These are phyloP conservation scores for Podospora pseudocomata DNA, from an alignment of 495 filamentous ascomycete species.

Conservation along the genomic window DNA sequence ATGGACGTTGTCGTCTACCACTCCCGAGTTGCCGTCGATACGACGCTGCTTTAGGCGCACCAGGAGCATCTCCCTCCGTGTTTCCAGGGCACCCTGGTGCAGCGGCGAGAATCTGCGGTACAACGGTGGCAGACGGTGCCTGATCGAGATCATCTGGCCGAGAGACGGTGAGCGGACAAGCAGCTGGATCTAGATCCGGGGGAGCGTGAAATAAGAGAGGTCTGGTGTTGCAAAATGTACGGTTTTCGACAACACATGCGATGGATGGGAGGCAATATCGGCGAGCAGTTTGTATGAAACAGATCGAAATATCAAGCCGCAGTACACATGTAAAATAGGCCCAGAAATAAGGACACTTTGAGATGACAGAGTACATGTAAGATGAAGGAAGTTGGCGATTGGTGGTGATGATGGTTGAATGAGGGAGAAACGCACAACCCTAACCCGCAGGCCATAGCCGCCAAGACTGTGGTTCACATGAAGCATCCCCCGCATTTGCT, in stretches of 20 bases:
- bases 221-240: no score
- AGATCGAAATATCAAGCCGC: no score
- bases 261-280: no score
- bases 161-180: neutral
- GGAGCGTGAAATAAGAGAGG: no score
- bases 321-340: no score
- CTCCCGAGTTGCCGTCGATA: slow-evolving; percentile 25
- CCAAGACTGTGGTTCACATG: neutral
- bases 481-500: neutral
- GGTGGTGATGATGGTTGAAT: no score
- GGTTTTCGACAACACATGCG: no score
- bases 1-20: slow-evolving; percentile 6
- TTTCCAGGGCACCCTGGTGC: slow-evolving; percentile 3
- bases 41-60: slow-evolving; percentile 13
- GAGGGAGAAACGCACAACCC: neutral
- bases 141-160: neutral
- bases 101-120: neutral
- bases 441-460: neutral
- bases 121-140: neutral
- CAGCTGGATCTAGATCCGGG: neutral
- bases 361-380: neutral
- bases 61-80: slow-evolving; percentile 20
- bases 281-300: no score
- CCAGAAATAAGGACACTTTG: no score
- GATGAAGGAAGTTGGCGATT: neutral